These are phyloP conservation scores for Bauhinia variegata DNA, from an alignment of 306 rosid genomes.

Conservation along the genomic window DNA sequence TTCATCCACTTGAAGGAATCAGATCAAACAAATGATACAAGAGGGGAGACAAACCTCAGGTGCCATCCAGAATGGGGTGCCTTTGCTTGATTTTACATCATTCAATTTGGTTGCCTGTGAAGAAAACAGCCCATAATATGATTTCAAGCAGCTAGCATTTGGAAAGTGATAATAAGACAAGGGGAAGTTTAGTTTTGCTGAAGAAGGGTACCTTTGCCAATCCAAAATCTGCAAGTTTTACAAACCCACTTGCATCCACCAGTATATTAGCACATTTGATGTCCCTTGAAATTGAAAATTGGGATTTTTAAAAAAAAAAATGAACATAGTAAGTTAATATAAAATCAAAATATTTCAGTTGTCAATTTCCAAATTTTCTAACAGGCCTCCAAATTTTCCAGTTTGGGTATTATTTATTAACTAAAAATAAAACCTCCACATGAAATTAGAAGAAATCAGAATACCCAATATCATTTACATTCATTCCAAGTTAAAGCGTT, in stretches of 20 bases:
- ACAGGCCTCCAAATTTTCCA: neutral
- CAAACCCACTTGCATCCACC: conserved; percentile 54
- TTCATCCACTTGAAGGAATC: conserved; percentile 32
- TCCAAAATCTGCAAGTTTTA: conserved; percentile 64
- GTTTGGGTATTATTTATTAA: too few species aligned
- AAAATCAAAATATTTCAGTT: neutral
- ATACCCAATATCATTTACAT: too few species aligned
- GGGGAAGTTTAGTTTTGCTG: conserved; percentile 19
- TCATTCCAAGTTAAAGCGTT: too few species aligned
- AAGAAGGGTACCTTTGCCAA: conserved; percentile 57
- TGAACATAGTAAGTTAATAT: neutral
- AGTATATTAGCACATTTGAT: conserved; percentile 60
- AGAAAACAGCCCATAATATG: conserved; percentile 33
- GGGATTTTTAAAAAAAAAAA: neutral
- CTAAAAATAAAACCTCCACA: too few species aligned
- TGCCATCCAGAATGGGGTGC: conserved; percentile 63
- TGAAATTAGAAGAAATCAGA: too few species aligned
- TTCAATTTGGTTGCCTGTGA: conserved; percentile 59
- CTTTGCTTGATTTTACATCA: conserved; percentile 62
- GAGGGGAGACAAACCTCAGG: conserved; percentile 55
- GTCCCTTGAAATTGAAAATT: conserved; percentile 37
- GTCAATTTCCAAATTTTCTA: neutral
- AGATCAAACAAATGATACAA: conserved; percentile 24
- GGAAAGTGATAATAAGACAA: neutral
- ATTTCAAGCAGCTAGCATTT: conserved; percentile 17